phyloP scores from a whole-genome alignment of 345 rosid genomes.

The Psidium guajava region DNA sequence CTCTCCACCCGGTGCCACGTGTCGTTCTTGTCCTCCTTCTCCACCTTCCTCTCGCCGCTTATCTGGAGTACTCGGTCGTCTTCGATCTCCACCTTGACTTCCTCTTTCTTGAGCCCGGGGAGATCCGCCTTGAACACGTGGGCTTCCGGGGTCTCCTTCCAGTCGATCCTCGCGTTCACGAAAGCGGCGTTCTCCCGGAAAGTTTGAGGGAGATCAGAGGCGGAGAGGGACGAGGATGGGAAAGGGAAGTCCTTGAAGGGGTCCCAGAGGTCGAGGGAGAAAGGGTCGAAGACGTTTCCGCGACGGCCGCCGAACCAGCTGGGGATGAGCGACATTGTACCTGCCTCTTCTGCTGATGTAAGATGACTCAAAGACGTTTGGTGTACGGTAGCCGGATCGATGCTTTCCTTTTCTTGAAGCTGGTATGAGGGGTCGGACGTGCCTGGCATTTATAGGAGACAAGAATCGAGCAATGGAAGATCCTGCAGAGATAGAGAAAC shows the following conservation, averaged over 20 bases:
- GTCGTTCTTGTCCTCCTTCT: constrained; percentile 20
- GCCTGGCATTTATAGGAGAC: background rate
- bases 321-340: constrained; percentile 13
- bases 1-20: constrained; percentile 19
- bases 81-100: constrained; percentile 15
- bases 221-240: background rate
- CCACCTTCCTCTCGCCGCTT: constrained; percentile 12
- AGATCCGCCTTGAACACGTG: constrained; percentile 18
- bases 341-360: background rate
- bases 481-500: background rate
- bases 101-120: constrained; percentile 22
- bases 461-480: background rate
- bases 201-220: background rate
- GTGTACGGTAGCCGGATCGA: fast-evolving
- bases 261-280: constrained; percentile 16
- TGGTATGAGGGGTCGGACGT: too few species aligned
- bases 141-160: constrained; percentile 19
- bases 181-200: constrained; percentile 1
- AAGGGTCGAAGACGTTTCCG: constrained; percentile 11
- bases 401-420: background rate
- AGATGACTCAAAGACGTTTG: background rate
- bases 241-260: background rate
- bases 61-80: constrained; percentile 20
- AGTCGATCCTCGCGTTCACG: constrained; percentile 6
- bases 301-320: constrained; percentile 8